A percentile compares a stretch with the other conserved stretches of the same genome.
Conservation (phyloP, 2,329 filamentous ascomycete species). For the Teratosphaeria epicoccoides region DNA sequence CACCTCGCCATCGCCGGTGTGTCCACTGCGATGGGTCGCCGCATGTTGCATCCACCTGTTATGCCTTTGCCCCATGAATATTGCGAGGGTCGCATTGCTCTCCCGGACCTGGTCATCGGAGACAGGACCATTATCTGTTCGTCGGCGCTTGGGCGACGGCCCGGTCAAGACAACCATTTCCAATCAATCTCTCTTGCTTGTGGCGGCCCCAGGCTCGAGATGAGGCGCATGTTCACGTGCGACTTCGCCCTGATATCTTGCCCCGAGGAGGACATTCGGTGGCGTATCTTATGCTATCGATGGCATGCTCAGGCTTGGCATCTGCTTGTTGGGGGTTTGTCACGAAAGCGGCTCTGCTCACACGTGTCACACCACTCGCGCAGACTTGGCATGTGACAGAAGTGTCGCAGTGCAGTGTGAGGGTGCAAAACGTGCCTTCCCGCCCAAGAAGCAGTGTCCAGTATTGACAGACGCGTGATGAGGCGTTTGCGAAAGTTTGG, state of each 20-base stretch:
- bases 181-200: neutral
- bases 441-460: too few relatives aligned
- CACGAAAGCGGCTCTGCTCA: neutral
- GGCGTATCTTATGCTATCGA: neutral
- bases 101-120: slow-evolving; percentile 8
- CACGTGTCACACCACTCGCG: neutral
- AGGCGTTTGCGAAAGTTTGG: neutral
- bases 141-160: slow-evolving; percentile 8
- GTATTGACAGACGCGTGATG: too few relatives aligned
- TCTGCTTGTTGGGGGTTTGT: neutral
- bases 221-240: neutral
- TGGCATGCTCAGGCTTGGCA: neutral
- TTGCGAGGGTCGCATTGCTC: slow-evolving; percentile 10
- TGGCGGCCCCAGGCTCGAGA: neutral
- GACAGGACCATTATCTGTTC: slow-evolving; percentile 2
- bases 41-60: slow-evolving; percentile 14
- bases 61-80: slow-evolving; percentile 8
- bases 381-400: neutral
- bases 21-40: neutral
- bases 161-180: slow-evolving; percentile 4
- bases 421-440: too few relatives aligned
- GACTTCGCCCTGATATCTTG: neutral
- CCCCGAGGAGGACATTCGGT: neutral
- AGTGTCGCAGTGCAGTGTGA: too few relatives aligned
- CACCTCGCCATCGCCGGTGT: neutral